phyloP scores from a whole-genome alignment of 2,329 filamentous ascomycete genomes.

The Arthrobotrys megalospora region DNA sequence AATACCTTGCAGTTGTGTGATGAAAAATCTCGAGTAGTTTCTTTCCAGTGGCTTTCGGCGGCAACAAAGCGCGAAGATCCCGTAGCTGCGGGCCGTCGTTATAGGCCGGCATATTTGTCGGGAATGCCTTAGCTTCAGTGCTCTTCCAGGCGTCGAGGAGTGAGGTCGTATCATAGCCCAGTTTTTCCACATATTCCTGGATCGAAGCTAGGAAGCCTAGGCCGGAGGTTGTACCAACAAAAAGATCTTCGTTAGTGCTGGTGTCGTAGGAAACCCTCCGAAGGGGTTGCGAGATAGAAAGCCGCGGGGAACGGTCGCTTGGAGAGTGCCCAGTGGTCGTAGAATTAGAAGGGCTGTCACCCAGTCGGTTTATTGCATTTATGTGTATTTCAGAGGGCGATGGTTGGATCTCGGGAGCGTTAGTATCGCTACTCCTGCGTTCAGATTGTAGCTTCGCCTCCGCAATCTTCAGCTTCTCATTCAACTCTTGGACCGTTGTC shows the following conservation, averaged over 20 bases:
- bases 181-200: slow-evolving; percentile 57
- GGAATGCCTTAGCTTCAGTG: slow-evolving; percentile 47
- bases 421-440: slow-evolving; percentile 22
- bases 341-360: slow-evolving; percentile 43
- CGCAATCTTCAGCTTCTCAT: slow-evolving; percentile 63
- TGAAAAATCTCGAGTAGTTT: slow-evolving; percentile 58
- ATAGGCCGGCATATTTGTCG: slow-evolving; percentile 29
- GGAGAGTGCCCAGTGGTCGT: slow-evolving; percentile 49
- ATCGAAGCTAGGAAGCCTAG: slow-evolving; percentile 57
- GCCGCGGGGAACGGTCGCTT: slow-evolving; percentile 37
- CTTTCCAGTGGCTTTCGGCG: slow-evolving; percentile 33
- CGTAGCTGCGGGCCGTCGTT: slow-evolving; percentile 33
- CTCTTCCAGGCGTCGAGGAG: slow-evolving; percentile 54
- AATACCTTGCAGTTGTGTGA: slow-evolving; percentile 52
- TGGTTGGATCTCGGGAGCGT: slow-evolving; percentile 22
- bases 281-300: slow-evolving; percentile 45
- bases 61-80: slow-evolving; percentile 48
- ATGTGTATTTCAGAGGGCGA: slow-evolving; percentile 36
- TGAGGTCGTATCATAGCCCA: slow-evolving; percentile 56
- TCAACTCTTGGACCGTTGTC: slow-evolving; percentile 63
- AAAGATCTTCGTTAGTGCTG: slow-evolving; percentile 47
- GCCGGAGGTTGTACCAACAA: slow-evolving; percentile 56
- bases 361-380: slow-evolving; percentile 10
- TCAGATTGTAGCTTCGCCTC: slow-evolving; percentile 62
- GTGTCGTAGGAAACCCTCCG: slow-evolving; percentile 53